Evolutionary conservation across 306 rosid genomes (phyloP).

Genomic region (Medicago arabica): DNA sequence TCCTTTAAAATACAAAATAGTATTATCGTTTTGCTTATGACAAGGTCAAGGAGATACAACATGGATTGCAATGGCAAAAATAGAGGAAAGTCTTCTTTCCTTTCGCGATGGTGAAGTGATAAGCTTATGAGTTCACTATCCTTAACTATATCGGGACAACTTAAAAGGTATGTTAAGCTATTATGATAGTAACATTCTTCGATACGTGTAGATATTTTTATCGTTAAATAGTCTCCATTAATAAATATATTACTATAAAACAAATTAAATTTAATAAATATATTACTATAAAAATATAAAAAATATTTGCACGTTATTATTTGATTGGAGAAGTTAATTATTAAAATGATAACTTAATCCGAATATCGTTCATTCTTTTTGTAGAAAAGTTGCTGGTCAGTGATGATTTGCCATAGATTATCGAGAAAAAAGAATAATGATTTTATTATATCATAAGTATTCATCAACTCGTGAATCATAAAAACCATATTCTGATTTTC

Average conservation of each 20-base stretch:
- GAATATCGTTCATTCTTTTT: slow-evolving; percentile 3
- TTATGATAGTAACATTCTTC: background rate
- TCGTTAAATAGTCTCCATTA: background rate
- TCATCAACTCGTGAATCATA: background rate
- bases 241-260: background rate
- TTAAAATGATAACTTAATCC: background rate
- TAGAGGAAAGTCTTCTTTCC: background rate
- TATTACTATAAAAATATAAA: background rate
- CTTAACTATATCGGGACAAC: background rate
- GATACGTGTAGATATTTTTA: background rate
- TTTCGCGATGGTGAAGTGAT: background rate
- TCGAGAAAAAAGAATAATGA: background rate
- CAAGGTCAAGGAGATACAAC: background rate
- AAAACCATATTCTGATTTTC: background rate
- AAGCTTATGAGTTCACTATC: background rate
- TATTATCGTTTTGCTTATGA: background rate
- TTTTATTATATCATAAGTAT: background rate
- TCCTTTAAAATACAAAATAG: background rate
- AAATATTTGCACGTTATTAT: background rate
- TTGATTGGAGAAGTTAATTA: background rate
- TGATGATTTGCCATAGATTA: slow-evolving; percentile 20
- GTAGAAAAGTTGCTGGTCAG: slow-evolving; percentile 17
- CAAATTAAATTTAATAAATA: background rate
- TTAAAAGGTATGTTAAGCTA: background rate
- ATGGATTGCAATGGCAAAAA: background rate